Evolutionary conservation across 805 yeast species (phyloP).

Genomic region (Nakazawaea populi): DNA sequence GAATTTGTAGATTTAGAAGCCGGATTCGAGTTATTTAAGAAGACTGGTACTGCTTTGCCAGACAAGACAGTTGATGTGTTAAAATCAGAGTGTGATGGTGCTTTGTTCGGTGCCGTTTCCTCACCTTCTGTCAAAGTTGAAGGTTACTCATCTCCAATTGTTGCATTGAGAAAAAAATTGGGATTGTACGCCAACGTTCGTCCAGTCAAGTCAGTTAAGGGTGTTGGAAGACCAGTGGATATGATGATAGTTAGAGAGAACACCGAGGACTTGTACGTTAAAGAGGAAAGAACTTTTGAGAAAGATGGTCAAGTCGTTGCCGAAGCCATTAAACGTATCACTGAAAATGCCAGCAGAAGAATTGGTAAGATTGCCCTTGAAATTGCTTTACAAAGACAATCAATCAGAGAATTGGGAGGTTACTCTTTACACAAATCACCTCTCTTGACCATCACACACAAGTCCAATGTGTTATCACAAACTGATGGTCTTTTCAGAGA

Average conservation of each 20-base stretch:
- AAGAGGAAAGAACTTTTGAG: conserved; percentile 77
- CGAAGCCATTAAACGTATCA: conserved; percentile 95
- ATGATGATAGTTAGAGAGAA: conserved; percentile 98
- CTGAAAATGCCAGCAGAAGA: conserved; percentile 78
- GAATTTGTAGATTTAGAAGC: conserved; percentile 87
- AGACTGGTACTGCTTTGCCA: conserved; percentile 95
- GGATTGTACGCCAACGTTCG: conserved; percentile 96
- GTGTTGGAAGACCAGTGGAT: conserved; percentile 85
- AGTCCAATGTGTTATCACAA: conserved; percentile 88
- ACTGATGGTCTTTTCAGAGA: conserved; percentile 97
- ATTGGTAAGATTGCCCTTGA: conserved; percentile 91
- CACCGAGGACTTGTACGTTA: conserved; percentile 95
- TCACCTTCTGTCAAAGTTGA: conserved; percentile 92
- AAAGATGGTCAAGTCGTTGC: conserved; percentile 87
- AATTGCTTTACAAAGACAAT: conserved; percentile 87
- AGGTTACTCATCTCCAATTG: conserved; percentile 98
- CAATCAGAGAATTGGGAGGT: conserved; percentile 59
- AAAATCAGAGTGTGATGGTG: conserved; percentile 87
- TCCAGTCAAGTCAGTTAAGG: conserved; percentile 91
- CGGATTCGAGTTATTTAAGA: conserved; percentile 89
- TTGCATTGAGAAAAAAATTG: conserved; percentile 93
- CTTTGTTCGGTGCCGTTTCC: conserved; percentile 94
- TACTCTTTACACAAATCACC: conserved; percentile 50
- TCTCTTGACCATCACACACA: conserved; percentile 87
- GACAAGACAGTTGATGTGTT: conserved; percentile 81